phyloP scores from a whole-genome alignment of 2,329 filamentous ascomycete genomes.

The Nigrograna mackinnonii region DNA sequence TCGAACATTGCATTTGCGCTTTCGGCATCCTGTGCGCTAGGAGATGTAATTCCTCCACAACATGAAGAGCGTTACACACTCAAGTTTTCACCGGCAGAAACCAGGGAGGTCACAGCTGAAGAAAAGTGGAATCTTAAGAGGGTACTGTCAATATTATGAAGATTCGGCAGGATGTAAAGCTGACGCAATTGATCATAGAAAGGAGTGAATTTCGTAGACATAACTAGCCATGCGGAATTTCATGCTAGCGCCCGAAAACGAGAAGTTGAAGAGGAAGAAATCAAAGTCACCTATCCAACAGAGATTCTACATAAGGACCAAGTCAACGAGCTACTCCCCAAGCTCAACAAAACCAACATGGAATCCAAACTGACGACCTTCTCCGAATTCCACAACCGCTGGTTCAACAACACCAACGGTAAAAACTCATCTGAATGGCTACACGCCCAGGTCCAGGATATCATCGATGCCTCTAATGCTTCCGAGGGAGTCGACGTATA shows the following conservation, averaged over 20 bases:
- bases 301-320: not conserved
- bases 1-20: not conserved
- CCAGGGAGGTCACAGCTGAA: constrained; percentile 1
- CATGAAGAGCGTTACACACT: not conserved
- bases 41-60: not conserved
- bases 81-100: constrained; percentile 1
- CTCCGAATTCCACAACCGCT: constrained; percentile 20
- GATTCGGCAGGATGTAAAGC: too few relatives aligned
- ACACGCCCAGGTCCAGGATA: not conserved
- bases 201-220: not conserved
- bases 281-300: not conserved
- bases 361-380: constrained; percentile 18
- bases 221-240: not conserved
- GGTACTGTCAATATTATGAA: not conserved
- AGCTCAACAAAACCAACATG: constrained; percentile 21
- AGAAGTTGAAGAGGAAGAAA: not conserved
- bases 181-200: not conserved
- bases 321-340: constrained; percentile 17
- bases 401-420: not conserved
- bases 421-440: not conserved
- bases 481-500: not conserved
- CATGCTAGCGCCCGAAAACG: not conserved
- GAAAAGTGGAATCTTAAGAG: constrained; percentile 77
- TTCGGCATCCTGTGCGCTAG: not conserved
- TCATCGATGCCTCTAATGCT: not conserved